phyloP scores from a whole-genome alignment of 1,284 basidiomycete species.

The Taiwanofungus camphoratus region DNA sequence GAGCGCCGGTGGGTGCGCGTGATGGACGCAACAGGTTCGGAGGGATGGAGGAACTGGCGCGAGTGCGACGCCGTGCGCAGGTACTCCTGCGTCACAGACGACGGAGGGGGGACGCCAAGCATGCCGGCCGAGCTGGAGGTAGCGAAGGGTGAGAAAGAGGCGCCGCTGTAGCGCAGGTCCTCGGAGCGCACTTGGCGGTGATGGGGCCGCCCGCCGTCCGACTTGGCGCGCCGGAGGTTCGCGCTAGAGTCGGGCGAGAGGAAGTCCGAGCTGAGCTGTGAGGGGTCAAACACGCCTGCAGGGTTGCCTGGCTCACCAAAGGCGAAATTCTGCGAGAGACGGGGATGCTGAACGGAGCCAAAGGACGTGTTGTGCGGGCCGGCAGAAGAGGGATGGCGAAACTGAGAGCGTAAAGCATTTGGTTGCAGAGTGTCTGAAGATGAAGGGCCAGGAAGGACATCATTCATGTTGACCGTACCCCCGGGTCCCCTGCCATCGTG shows the following conservation, averaged over 20 bases:
- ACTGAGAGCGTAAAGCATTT: conserved; percentile 11
- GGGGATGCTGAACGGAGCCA: conserved; percentile 21
- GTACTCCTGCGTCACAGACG: conserved; percentile 39
- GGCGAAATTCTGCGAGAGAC: conserved; percentile 22
- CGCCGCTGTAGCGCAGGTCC: conserved; percentile 18
- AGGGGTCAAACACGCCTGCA: conserved; percentile 8
- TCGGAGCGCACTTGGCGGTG: conserved; percentile 22
- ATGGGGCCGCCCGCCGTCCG: conserved; percentile 39
- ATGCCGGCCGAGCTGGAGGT: conserved; percentile 7
- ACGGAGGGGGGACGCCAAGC: conserved; percentile 31
- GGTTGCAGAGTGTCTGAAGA: conserved; percentile 21
- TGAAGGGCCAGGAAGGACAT: conserved; percentile 35
- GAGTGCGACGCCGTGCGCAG: conserved; percentile 25
- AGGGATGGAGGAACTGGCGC: conserved; percentile 38
- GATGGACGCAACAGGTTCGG: conserved; percentile 34
- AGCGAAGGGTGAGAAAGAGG: conserved; percentile 17
- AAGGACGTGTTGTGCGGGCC: conserved; percentile 27
- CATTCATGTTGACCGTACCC: conserved; percentile 42
- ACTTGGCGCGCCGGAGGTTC: conserved; percentile 35
- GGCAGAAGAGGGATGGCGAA: conserved; percentile 27
- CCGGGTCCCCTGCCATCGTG: conserved; percentile 15
- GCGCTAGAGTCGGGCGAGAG: conserved; percentile 39
- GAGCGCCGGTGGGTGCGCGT: conserved; percentile 50
- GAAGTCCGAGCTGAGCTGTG: conserved; percentile 30
- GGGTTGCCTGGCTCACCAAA: conserved; percentile 19